Evolutionary conservation across 2,329 filamentous ascomycete species (phyloP), one percentile per base, ranked within the genome.

Genomic region (Sclerotiophoma versabilis): DNA sequence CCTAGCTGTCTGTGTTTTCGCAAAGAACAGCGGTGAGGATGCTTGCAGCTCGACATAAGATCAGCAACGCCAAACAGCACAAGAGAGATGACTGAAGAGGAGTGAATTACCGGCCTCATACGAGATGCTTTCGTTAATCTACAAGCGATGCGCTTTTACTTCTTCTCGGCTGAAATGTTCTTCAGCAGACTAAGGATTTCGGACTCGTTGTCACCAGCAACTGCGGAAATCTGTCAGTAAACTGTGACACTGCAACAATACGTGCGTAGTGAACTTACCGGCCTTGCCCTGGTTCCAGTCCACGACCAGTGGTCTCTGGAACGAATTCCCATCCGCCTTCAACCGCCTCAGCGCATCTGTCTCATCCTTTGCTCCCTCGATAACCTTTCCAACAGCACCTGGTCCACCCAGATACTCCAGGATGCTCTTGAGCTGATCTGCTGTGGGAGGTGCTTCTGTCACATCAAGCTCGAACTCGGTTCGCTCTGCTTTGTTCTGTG

Each of bases 261-360:
- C 10, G 8, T 9, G 20, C 6, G 37, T 14, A 33, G 25, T 15
- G 20, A 42, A 71, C 77, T 49, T 75, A 78, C 90, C 81, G 39
- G 88, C 93, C 74, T 87, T 90, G 61, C 93, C 95, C 74, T 93
- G 93, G 73, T 89, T 91, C 95, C 95, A 98, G 74, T 98, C 93
- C 46, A 98, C 93, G 54, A 89, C 60, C 66, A 97, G 78, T 22
- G 93, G 93, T 63, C 88, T 79, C 67, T 89, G 79, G 75, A 98
- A 93, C 66, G 76, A 85, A 25, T 86, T 82, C 2, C 79, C 77
- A 75, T 84, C 87, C 76, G 89, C 82, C 75, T 89, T 90, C 69
- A 96, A 87, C 77, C 85, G 89, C 77, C 84, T 89, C 70, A 97
- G 63, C 2, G 93, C 95, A 76, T 97, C 93, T 58, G 84, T 83